Evolutionary conservation across 148 eudicot species (phyloP), one percentile per base, ranked within the genome.

Genomic region (Tetragonia tetragonoides): DNA sequence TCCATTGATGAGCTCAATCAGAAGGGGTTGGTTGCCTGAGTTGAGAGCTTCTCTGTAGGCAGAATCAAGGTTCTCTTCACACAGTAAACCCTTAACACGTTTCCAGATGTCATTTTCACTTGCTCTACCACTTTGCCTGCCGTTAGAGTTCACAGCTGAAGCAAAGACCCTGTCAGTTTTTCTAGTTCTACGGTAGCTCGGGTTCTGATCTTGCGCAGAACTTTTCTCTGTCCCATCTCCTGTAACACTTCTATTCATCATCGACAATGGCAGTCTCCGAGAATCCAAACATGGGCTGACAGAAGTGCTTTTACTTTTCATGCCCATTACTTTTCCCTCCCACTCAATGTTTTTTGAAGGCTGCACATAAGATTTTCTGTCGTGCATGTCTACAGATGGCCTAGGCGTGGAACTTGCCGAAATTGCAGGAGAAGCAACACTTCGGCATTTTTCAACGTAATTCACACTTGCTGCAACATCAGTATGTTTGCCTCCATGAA

Each of bases 31-130:
- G 51, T 89, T 83, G 66, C 84, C 89, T 61, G 91, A 93, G 80
- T 73, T 74, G 38, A 93, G 78, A 67, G 94, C 94, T 87, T 93
- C 97, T 66, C 59, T 75, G 78, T 93, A 93, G 78, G 98, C 97
- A 77, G 93, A 85, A 59, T 93, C 91, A 8, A 91, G 73, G 82
- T 93, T 91, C 42, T 91, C 97, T 57, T 85, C 88, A 56, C 78
- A 77, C 54, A 91, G 76, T 84, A 82, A 83, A 42, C 80, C 85
- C 81, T 87, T 87, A 8, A 90, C 86, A 77, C 70, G 68, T 67
- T 82, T 87, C 94, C 94, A 89, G 21, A 67, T 72, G 66, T 77
- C 86, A 82, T 83, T 82, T 14, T 81, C 85, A 15, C 65, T 69
- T 70, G 78, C 85, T 44, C 67, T 75, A 41, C 76, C 80, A 72